A percentile compares a stretch with the other conserved stretches of the same genome.
Conservation (phyloP, 768 basidiomycete genomes). For the Suillus clintonianus region DNA sequence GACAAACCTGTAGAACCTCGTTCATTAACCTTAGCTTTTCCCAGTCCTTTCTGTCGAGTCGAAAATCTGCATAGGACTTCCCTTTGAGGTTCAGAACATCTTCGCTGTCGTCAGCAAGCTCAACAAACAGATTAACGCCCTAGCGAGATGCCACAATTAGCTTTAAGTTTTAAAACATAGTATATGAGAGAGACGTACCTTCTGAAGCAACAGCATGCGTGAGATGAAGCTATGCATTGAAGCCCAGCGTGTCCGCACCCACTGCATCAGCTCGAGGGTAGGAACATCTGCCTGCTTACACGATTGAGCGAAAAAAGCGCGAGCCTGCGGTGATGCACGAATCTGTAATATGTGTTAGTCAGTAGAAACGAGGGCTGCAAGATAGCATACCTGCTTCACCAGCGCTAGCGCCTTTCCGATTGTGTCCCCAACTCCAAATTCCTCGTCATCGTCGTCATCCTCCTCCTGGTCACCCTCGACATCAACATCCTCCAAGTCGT, state of each 20-base stretch:
- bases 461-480: not conserved
- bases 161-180: not conserved
- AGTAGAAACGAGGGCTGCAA: too few relatives aligned
- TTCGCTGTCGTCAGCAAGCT: constrained; percentile 19
- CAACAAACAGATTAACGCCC: constrained; percentile 14
- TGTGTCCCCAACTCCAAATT: not conserved
- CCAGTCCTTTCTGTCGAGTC: constrained; percentile 25
- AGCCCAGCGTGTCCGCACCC: too few relatives aligned
- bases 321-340: too few relatives aligned
- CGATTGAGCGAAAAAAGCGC: too few relatives aligned
- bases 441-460: not conserved
- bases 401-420: not conserved
- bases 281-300: too few relatives aligned
- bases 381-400: not conserved
- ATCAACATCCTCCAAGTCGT: not conserved
- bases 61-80: constrained; percentile 28
- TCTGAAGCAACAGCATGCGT: too few relatives aligned
- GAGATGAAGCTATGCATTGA: not conserved
- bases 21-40: constrained; percentile 22
- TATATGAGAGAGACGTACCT: too few relatives aligned
- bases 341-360: too few relatives aligned
- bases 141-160: not conserved
- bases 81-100: constrained; percentile 26
- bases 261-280: too few relatives aligned
- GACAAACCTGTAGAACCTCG: constrained; percentile 22